phyloP scores from a whole-genome alignment of 1,284 basidiomycete species.

The Thecaphora thlaspeos region DNA sequence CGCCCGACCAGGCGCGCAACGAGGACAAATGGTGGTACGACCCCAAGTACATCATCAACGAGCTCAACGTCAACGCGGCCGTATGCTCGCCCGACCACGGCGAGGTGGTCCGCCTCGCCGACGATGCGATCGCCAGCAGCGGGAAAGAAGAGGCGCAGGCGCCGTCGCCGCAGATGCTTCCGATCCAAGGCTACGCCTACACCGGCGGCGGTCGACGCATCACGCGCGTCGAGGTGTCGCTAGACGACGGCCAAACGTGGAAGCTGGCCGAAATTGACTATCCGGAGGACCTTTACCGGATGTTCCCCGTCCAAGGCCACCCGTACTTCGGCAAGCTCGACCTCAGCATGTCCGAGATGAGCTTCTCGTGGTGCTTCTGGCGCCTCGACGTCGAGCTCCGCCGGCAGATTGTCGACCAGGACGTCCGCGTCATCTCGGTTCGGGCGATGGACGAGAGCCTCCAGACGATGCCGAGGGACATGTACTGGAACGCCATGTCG shows the following conservation, averaged over 20 bases:
- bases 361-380: slow-evolving; percentile 72
- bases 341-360: slow-evolving; percentile 64
- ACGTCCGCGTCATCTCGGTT: slow-evolving; percentile 63
- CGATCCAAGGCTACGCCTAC: slow-evolving; percentile 67
- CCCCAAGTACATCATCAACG: slow-evolving; percentile 63
- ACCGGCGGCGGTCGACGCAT: slow-evolving; percentile 68
- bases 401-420: slow-evolving; percentile 57
- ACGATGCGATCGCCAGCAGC: neutral
- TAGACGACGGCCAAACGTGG: slow-evolving; percentile 67
- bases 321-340: slow-evolving; percentile 60
- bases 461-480: slow-evolving; percentile 63
- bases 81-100: slow-evolving; percentile 67
- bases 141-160: no score
- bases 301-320: slow-evolving; percentile 51
- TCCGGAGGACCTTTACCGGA: slow-evolving; percentile 65
- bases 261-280: slow-evolving; percentile 62
- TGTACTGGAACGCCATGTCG: slow-evolving; percentile 62
- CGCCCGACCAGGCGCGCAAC: slow-evolving; percentile 65
- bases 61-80: slow-evolving; percentile 68
- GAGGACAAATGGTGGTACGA: slow-evolving; percentile 69
- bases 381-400: slow-evolving; percentile 60
- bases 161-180: slow-evolving; percentile 10
- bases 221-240: slow-evolving; percentile 66
- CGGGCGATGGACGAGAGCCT: slow-evolving; percentile 66
- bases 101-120: slow-evolving; percentile 60